Conservation (phyloP, 2,329 filamentous ascomycete species). For the Penicillium occitanis region DNA sequence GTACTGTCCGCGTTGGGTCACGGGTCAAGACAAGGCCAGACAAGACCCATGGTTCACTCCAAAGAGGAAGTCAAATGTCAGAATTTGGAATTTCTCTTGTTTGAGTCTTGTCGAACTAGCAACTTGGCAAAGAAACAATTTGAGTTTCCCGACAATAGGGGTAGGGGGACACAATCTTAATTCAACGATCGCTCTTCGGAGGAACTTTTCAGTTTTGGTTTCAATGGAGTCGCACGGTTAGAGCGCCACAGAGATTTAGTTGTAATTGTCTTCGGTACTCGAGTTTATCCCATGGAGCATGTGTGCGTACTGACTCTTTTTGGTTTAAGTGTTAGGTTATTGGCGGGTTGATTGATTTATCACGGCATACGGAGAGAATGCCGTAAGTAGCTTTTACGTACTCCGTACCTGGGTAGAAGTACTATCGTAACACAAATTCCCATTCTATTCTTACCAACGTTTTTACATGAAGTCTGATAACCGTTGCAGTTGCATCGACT, state of each 20-base stretch:
- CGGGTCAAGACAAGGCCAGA: not conserved
- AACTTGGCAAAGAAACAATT: not conserved
- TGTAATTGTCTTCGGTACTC: not conserved
- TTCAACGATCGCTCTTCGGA: not conserved
- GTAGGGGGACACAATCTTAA: not conserved
- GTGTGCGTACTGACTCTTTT: not conserved
- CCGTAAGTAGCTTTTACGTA: not conserved
- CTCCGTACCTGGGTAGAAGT: not conserved
- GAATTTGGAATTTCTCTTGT: not conserved
- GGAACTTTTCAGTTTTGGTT: not conserved
- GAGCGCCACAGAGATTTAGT: slow-evolving; percentile 1
- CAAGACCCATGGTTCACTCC: slow-evolving; percentile 1
- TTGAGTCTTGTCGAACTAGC: not conserved
- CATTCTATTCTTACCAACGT: not conserved
- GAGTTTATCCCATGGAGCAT: not conserved
- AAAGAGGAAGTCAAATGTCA: not conserved
- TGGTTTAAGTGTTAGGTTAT: not conserved
- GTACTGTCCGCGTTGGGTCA: slow-evolving; percentile 6
- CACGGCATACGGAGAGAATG: not conserved
- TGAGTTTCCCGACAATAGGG: slow-evolving; percentile 9
- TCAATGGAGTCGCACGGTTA: not conserved
- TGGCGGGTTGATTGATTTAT: not conserved
- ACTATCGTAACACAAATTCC: not conserved
- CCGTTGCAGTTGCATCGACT: not conserved
- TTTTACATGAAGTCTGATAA: not conserved